Percentiles rank a stretch among this genome's conserved stretches.
phyloP scores from a whole-genome alignment of 2,329 filamentous ascomycete genomes.

The Aspergillus costaricaensis region DNA sequence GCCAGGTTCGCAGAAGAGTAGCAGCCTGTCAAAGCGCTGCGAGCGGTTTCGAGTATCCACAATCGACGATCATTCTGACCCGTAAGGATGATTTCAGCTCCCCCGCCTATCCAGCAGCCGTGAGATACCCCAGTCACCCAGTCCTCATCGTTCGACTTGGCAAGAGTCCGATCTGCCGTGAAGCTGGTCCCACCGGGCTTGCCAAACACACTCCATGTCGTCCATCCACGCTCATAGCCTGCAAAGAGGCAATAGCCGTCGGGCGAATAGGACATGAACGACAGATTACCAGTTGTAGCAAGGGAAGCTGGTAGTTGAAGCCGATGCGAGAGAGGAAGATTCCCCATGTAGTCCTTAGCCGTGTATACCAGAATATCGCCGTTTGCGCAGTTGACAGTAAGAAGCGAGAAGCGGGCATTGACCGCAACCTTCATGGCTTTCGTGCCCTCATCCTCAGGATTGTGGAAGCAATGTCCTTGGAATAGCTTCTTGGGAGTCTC shows the following conservation, averaged over 20 bases:
- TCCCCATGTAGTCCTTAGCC: slow-evolving; percentile 88
- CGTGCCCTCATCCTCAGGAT: slow-evolving; percentile 61
- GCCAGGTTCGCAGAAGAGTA: slow-evolving; percentile 90
- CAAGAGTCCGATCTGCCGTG: slow-evolving; percentile 64
- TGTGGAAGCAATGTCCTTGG: slow-evolving; percentile 87
- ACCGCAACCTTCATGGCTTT: slow-evolving; percentile 75
- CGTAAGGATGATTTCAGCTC: slow-evolving; percentile 79
- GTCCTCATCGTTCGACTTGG: slow-evolving; percentile 69
- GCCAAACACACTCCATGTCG: slow-evolving; percentile 95
- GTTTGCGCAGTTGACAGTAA: slow-evolving; percentile 80
- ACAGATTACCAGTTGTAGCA: slow-evolving; percentile 68
- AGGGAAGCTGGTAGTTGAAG: slow-evolving; percentile 70
- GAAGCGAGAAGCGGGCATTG: slow-evolving; percentile 91
- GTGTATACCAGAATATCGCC: slow-evolving; percentile 87
- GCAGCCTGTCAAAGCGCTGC: slow-evolving; percentile 88
- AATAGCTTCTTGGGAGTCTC: slow-evolving; percentile 68
- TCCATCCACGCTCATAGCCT: slow-evolving; percentile 90
- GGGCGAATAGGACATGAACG: slow-evolving; percentile 80
- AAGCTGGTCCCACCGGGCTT: slow-evolving; percentile 87
- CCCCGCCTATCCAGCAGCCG: slow-evolving; percentile 83
- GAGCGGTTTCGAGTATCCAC: slow-evolving; percentile 88
- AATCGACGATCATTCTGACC: slow-evolving; percentile 72
- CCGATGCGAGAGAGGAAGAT: slow-evolving; percentile 82
- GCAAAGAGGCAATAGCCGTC: slow-evolving; percentile 96
- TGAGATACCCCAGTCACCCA: slow-evolving; percentile 81